These are phyloP conservation scores for Eragrostis curvula DNA, from an alignment of 176 grass and related monocot genomes.

Conservation along the genomic window DNA sequence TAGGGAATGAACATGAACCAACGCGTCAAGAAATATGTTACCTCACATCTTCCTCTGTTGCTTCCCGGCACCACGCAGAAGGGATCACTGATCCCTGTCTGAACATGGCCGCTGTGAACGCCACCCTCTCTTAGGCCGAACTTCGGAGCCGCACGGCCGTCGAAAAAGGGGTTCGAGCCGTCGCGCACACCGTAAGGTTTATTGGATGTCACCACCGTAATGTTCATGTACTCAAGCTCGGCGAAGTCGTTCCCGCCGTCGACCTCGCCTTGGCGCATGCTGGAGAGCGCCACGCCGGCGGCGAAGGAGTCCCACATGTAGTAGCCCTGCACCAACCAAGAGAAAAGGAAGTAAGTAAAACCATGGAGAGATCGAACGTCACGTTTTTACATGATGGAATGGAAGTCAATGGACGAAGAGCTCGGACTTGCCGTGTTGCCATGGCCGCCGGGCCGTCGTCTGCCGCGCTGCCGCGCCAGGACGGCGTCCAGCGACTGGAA, in stretches of 20 bases:
- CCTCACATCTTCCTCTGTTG: slow-evolving; percentile 67
- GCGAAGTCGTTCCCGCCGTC: slow-evolving; percentile 63
- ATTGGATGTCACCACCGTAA: slow-evolving; percentile 77
- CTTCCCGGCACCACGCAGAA: slow-evolving; percentile 56
- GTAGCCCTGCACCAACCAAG: slow-evolving; percentile 47
- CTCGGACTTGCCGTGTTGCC: slow-evolving; percentile 39
- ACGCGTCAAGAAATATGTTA: slow-evolving; percentile 39
- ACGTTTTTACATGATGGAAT: no score
- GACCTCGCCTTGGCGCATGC: slow-evolving; percentile 48
- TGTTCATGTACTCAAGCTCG: slow-evolving; percentile 63
- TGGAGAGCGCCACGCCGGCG: slow-evolving; percentile 60
- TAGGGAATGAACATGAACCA: no score
- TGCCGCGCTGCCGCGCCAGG: slow-evolving; percentile 19
- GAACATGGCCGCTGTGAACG: slow-evolving; percentile 80
- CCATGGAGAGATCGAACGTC: no score
- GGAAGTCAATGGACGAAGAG: neutral
- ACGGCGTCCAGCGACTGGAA: slow-evolving; percentile 60
- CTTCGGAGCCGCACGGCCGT: slow-evolving; percentile 50
- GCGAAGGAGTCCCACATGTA: slow-evolving; percentile 88
- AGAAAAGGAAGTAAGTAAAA: no score
- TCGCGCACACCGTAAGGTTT: slow-evolving; percentile 58
- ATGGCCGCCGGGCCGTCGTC: slow-evolving; percentile 52
- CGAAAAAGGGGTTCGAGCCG: slow-evolving; percentile 77
- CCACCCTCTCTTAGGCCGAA: slow-evolving; percentile 54
- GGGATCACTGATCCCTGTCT: slow-evolving; percentile 52